These are phyloP conservation scores for Chrysanthemum makinoi DNA, from an alignment of 129 eudicot species.

Conservation along the genomic window DNA sequence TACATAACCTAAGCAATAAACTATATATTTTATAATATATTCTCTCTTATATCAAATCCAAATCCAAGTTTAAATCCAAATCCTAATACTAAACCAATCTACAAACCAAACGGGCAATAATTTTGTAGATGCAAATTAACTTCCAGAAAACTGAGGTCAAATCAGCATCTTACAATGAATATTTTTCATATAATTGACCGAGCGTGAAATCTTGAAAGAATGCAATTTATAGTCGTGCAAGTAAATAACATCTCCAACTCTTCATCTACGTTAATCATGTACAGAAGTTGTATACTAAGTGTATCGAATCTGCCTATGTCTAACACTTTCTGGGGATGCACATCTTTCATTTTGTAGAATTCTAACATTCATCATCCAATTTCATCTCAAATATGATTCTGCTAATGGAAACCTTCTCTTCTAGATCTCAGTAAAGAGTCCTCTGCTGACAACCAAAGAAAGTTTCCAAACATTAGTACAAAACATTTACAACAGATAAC, in stretches of 20 bases:
- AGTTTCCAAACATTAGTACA: background rate
- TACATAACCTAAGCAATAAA: too few species aligned
- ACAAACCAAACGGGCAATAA: too few species aligned
- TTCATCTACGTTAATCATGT: conserved; percentile 26
- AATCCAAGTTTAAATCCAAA: too few species aligned
- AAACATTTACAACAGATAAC: background rate
- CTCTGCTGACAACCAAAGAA: conserved; percentile 6
- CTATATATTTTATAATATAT: too few species aligned
- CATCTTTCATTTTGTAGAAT: conserved; percentile 6
- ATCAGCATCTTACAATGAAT: too few species aligned
- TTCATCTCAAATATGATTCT: conserved; percentile 13
- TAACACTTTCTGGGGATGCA: background rate
- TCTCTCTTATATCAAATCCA: too few species aligned
- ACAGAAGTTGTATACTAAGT: conserved; percentile 14
- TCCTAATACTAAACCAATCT: too few species aligned
- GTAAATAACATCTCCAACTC: conserved; percentile 19
- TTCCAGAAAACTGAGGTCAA: too few species aligned
- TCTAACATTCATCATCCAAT: conserved; percentile 20
- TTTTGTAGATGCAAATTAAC: too few species aligned
- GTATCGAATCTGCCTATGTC: conserved; percentile 17
- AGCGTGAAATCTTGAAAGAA: background rate
- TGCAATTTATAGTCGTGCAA: conserved; percentile 3
- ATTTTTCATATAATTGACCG: too few species aligned
- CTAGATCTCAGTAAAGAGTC: conserved; percentile 57
- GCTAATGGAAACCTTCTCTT: conserved; percentile 51